These are phyloP conservation scores for Aspergillus awamori DNA, from an alignment of 2,329 filamentous ascomycete species.

Conservation along the genomic window DNA sequence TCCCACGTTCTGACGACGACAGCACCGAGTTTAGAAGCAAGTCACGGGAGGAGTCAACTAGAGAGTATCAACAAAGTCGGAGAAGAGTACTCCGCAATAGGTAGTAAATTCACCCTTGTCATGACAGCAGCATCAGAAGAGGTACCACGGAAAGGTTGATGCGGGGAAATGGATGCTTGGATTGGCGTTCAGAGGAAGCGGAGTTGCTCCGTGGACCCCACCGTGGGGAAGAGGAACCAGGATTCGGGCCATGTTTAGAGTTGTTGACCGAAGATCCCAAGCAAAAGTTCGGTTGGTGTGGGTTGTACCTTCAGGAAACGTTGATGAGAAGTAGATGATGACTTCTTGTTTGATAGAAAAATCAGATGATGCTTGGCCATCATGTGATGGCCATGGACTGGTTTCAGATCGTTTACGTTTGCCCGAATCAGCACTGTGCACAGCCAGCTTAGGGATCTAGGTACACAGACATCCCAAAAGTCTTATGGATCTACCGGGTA, in stretches of 20 bases:
- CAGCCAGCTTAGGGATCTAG: background rate
- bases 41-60: no score
- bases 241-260: background rate
- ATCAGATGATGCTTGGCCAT: background rate
- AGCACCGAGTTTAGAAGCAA: background rate
- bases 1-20: background rate
- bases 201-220: background rate
- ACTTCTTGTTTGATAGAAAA: no score
- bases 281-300: background rate
- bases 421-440: no score
- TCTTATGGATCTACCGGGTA: background rate
- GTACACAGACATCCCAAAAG: background rate
- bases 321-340: background rate
- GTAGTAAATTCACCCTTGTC: no score
- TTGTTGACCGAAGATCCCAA: background rate
- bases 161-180: constrained; percentile 7
- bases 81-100: no score
- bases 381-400: background rate
- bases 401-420: background rate
- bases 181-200: background rate
- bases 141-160: background rate
- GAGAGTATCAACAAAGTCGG: no score
- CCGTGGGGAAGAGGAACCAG: no score
- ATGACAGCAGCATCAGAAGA: no score
- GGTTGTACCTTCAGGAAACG: background rate